Evolutionary conservation across 1,284 basidiomycete species (phyloP).

Genomic region (Sanghuangporus weigelae): DNA sequence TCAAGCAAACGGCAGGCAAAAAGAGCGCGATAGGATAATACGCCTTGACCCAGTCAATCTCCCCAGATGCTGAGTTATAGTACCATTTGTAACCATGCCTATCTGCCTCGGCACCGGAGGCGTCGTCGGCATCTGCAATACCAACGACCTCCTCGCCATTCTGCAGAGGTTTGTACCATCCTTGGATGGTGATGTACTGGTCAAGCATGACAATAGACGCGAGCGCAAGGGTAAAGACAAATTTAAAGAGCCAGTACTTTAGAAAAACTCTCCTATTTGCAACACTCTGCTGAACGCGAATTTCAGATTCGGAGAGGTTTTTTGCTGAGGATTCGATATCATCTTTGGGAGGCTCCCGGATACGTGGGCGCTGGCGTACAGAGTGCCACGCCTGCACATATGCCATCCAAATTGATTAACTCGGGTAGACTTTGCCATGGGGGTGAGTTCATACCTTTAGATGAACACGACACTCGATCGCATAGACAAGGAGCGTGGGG

Average conservation of each 20-base stretch:
- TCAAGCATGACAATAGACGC: not conserved
- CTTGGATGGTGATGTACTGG: not conserved
- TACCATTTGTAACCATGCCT: not conserved
- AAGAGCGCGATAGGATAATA: conserved; percentile 6
- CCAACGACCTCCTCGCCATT: not conserved
- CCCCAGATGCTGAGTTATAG: not conserved
- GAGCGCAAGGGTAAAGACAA: not conserved
- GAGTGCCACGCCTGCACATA: conserved; percentile 1
- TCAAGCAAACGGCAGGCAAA: not conserved
- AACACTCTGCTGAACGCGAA: not conserved
- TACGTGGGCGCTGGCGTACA: not conserved
- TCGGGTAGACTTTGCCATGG: not conserved
- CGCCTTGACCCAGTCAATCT: not conserved
- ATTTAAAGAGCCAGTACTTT: not conserved
- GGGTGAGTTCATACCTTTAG: not conserved
- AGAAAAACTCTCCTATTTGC: not conserved
- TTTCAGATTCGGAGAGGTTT: not conserved
- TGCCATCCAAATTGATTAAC: not conserved
- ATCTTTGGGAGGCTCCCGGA: not conserved
- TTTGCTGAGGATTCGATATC: not conserved
- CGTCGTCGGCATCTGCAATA: not conserved
- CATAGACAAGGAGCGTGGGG: conserved; percentile 6
- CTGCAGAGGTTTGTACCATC: not conserved
- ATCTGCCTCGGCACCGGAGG: not conserved
- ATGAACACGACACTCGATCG: not conserved